Evolutionary conservation across 2,329 filamentous ascomycete species (phyloP).

Genomic region (Septoria petroselini): DNA sequence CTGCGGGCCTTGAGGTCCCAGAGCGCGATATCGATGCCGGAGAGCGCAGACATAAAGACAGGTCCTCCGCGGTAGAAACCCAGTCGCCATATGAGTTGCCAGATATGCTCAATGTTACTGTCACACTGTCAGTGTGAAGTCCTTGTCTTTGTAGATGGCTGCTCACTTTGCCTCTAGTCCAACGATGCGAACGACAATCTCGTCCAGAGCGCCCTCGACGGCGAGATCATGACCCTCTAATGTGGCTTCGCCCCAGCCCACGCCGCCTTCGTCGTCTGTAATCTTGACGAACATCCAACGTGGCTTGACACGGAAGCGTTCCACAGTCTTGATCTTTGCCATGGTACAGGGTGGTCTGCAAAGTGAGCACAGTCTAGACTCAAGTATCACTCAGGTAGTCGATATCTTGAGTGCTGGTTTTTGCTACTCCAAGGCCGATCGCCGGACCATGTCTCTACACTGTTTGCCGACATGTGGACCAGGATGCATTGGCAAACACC

Average conservation of each 20-base stretch:
- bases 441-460: not conserved
- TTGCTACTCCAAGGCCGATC: too few species aligned
- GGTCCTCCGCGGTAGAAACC: slow-evolving; percentile 76
- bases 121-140: slow-evolving; percentile 40
- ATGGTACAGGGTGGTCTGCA: slow-evolving; percentile 40
- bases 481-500: not conserved
- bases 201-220: slow-evolving; percentile 70
- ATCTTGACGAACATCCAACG: slow-evolving; percentile 78
- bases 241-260: slow-evolving; percentile 72
- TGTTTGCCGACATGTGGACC: slow-evolving; percentile 2
- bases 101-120: slow-evolving; percentile 77
- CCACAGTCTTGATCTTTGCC: slow-evolving; percentile 63
- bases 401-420: too few species aligned
- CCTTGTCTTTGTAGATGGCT: not conserved
- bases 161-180: slow-evolving; percentile 63
- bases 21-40: slow-evolving; percentile 74
- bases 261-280: slow-evolving; percentile 60
- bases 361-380: not conserved
- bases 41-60: slow-evolving; percentile 75
- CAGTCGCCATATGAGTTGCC: slow-evolving; percentile 67
- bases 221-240: slow-evolving; percentile 71
- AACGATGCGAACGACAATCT: slow-evolving; percentile 59
- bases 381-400: not conserved
- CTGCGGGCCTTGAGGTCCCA: slow-evolving; percentile 72
- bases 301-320: slow-evolving; percentile 72